phyloP scores from a whole-genome alignment of 208 protist species.

The Naegleria fowleri region DNA sequence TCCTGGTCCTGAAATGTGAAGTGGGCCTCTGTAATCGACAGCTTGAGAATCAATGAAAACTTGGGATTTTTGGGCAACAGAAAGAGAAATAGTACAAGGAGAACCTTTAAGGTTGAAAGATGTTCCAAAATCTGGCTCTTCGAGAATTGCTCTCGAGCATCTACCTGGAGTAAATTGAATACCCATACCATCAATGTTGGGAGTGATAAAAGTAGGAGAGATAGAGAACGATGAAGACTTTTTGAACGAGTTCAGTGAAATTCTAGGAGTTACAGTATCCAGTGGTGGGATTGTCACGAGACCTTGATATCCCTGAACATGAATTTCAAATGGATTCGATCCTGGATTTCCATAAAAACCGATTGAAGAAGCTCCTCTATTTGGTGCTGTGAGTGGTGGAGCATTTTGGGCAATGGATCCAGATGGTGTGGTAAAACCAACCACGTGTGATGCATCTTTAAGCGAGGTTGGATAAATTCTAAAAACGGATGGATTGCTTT shows the following conservation, averaged over 20 bases:
- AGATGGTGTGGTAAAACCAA: background rate
- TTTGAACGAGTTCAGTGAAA: background rate
- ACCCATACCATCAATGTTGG: background rate
- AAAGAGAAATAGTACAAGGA: background rate
- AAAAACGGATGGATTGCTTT: background rate
- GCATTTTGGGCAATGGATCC: background rate
- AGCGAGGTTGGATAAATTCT: background rate
- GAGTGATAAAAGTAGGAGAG: background rate
- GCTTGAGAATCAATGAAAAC: background rate
- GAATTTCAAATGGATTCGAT: background rate
- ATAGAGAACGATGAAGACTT: background rate
- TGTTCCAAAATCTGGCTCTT: background rate
- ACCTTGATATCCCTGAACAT: background rate
- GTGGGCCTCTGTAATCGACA: background rate
- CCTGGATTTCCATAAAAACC: background rate
- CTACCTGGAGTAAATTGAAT: background rate
- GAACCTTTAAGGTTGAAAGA: background rate
- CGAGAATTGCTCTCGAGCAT: background rate
- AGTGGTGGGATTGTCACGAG: background rate
- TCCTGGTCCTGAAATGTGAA: background rate
- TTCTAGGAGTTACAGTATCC: background rate
- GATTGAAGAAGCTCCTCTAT: background rate
- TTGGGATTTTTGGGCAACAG: background rate
- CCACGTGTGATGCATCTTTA: background rate
- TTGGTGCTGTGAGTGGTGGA: background rate